Conservation (phyloP, 345 rosid genomes). For the Citrus maxima region DNA sequence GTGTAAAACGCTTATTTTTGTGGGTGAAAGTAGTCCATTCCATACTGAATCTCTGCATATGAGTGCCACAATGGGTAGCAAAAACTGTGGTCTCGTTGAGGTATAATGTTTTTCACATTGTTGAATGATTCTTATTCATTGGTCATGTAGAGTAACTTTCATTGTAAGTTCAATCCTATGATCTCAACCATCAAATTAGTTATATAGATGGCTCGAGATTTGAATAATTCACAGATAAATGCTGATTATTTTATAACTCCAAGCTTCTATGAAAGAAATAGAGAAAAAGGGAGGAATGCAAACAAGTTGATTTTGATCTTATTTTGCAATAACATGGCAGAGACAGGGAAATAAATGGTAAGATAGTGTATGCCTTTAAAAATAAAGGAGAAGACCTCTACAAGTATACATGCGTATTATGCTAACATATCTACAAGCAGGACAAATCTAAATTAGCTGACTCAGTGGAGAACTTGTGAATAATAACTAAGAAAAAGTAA, state of each 20-base stretch:
- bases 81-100: slow-evolving; percentile 55
- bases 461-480: neutral
- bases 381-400: neutral
- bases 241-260: neutral
- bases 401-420: neutral
- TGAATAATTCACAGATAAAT: neutral
- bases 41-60: slow-evolving; percentile 45
- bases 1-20: slow-evolving; percentile 54
- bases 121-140: neutral
- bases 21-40: slow-evolving; percentile 58
- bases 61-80: slow-evolving; percentile 44
- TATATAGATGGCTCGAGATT: neutral
- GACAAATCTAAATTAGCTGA: neutral
- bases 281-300: neutral
- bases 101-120: slow-evolving; percentile 16
- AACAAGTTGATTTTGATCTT: neutral
- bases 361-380: neutral
- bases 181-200: neutral
- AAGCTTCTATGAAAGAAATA: neutral
- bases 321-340: neutral
- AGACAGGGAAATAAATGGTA: neutral
- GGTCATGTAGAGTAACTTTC: neutral
- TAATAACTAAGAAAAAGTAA: neutral
- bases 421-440: neutral
- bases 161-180: neutral